phyloP scores from a whole-genome alignment of 108 stramenopile species.

The Nitzschia inconspicua region DNA sequence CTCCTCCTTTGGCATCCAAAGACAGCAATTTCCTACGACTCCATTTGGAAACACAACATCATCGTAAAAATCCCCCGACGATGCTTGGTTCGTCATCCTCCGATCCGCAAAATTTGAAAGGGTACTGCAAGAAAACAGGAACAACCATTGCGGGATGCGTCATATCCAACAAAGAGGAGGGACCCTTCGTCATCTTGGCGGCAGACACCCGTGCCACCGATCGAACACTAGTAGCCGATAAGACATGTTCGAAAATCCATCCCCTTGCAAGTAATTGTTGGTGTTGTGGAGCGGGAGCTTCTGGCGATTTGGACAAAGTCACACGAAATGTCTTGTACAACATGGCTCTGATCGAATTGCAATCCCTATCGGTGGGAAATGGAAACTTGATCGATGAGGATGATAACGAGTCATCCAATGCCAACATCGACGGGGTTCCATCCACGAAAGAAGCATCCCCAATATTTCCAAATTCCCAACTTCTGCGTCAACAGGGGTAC shows the following conservation, averaged over 20 bases:
- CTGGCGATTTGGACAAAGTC: constrained; percentile 76
- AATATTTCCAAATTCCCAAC: background rate
- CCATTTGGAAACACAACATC: too few relatives aligned
- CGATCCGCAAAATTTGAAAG: too few relatives aligned
- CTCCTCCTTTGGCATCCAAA: too few relatives aligned
- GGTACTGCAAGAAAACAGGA: constrained; percentile 47
- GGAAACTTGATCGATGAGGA: background rate
- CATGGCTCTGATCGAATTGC: constrained; percentile 18
- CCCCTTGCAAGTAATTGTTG: constrained; percentile 40
- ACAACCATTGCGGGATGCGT: constrained; percentile 69
- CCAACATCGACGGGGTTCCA: too few relatives aligned
- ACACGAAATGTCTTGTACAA: constrained; percentile 48
- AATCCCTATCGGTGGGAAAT: constrained; percentile 27
- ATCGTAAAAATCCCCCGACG: constrained; percentile 5
- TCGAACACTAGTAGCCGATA: constrained; percentile 76
- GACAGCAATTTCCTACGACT: too few relatives aligned
- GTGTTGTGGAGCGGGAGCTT: constrained; percentile 83
- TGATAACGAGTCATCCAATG: background rate
- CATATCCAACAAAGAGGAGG: background rate
- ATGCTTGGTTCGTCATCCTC: constrained; percentile 29
- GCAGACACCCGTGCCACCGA: constrained; percentile 84
- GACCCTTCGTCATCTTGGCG: constrained; percentile 43
- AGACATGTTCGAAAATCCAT: constrained; percentile 69
- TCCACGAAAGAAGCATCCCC: background rate
- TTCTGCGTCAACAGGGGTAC: constrained; percentile 18